Evolutionary conservation across 148 eudicot genomes (phyloP).

Genomic region (Arbutus unedo): DNA sequence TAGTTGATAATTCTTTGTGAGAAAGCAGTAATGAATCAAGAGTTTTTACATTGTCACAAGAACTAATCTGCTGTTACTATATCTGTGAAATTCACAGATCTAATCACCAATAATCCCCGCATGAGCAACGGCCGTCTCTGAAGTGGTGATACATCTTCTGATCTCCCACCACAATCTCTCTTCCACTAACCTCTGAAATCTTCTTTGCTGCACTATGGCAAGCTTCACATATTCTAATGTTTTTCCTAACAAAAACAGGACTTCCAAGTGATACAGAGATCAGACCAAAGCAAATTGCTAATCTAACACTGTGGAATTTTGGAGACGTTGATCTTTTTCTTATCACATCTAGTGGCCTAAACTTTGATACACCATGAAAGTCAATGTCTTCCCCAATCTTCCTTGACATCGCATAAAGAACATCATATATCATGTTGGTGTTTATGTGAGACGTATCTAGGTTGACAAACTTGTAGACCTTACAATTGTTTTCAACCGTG

Average conservation of each 20-base stretch:
- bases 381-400: slow-evolving; percentile 36
- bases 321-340: slow-evolving; percentile 39
- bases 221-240: slow-evolving; percentile 54
- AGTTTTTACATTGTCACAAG: not conserved
- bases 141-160: slow-evolving; percentile 76
- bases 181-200: slow-evolving; percentile 40
- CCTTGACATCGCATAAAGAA: slow-evolving; percentile 36
- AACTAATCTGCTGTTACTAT: not conserved
- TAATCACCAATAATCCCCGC: slow-evolving; percentile 70
- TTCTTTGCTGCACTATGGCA: slow-evolving; percentile 59
- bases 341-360: slow-evolving; percentile 33
- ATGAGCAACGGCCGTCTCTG: slow-evolving; percentile 61
- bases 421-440: slow-evolving; percentile 42
- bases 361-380: slow-evolving; percentile 26
- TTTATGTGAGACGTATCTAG: slow-evolving; percentile 44
- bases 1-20: not conserved
- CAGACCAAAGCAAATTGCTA: slow-evolving; percentile 54
- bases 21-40: not conserved
- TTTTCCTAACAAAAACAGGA: slow-evolving; percentile 54
- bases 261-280: slow-evolving; percentile 38
- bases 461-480: slow-evolving; percentile 35
- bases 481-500: slow-evolving; percentile 38
- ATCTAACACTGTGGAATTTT: slow-evolving; percentile 56
- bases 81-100: not conserved
- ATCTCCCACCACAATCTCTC: slow-evolving; percentile 76